Evolutionary conservation across 2,329 filamentous ascomycete genomes (phyloP).

Genomic region (Xylaria sp.): DNA sequence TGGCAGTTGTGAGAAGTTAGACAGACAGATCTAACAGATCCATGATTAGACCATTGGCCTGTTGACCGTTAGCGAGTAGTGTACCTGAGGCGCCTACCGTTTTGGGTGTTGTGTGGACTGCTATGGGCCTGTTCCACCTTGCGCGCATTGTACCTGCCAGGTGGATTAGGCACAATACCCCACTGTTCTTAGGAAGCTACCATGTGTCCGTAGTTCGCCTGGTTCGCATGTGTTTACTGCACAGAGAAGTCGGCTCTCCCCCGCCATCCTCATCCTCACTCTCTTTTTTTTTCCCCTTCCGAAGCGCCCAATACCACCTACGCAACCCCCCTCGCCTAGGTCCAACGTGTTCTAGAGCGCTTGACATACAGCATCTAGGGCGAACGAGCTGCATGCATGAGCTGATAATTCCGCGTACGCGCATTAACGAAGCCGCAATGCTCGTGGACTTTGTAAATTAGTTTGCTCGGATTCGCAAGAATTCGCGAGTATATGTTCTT

Average conservation of each 20-base stretch:
- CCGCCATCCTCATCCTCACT: neutral
- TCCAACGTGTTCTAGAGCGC: conserved; percentile 14
- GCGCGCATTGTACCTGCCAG: neutral
- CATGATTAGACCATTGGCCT: too few relatives aligned
- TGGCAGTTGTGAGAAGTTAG: too few relatives aligned
- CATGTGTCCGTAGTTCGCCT: neutral
- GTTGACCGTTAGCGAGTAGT: too few relatives aligned
- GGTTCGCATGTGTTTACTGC: neutral
- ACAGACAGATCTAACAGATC: too few relatives aligned
- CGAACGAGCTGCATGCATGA: neutral
- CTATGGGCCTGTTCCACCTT: neutral
- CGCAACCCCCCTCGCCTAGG: neutral
- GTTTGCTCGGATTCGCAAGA: neutral
- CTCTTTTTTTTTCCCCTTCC: neutral
- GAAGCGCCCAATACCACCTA: neutral
- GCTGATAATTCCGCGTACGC: neutral
- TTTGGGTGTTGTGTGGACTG: neutral
- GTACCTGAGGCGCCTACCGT: too few relatives aligned
- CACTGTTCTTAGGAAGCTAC: too few relatives aligned
- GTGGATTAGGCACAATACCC: too few relatives aligned
- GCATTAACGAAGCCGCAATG: neutral
- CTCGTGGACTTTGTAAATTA: neutral
- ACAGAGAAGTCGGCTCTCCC: neutral
- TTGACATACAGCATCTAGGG: neutral
- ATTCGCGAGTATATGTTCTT: neutral